Base-by-base conservation (phyloP, 495 filamentous ascomycete species). In the Tuber melanosporum region DNA sequence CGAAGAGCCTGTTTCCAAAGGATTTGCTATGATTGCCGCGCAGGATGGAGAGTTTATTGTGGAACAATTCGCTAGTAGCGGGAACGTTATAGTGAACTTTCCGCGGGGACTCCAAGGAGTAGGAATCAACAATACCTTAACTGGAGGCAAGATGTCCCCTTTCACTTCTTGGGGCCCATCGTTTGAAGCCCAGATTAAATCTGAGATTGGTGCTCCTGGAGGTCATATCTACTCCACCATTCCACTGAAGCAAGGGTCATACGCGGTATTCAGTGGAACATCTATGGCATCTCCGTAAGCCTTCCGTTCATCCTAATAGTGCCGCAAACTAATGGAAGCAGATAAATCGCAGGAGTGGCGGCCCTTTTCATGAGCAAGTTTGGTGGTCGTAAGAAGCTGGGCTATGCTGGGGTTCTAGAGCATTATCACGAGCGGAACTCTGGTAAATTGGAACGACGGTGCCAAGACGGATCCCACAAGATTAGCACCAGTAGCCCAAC, bases 111-210 rank as follows among this genome's bases (percentile, higher is more conserved):
- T 76, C 41, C 73, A 76, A 10, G 72, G 49, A 49, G 71, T 71
- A 14, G 49, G 41, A 70, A 14, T 73, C 76, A 69, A 73, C 45
- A 88, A 89, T 81, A 79, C 77, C 14, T 71, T 75, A 15, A 85
- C 83, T 17, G 84, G 84, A 12, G 88, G 88, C 1, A 86, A 86
- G 77, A 71, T 87, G 39, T 88, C 87, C 78, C 82, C 84, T 10
- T 90, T 85, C 78, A 89, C 86, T 70, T 86, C 85, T 70, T 90
- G 88, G 88, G 88, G 88, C 10, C 89, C 88, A 2, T 88, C 86
- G 17, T 89, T 84, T 49, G 88, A 90, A 78, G 79, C 88, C 71
- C 85, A 88, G 46, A 81, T 89, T 36, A 88, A 89, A 81, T 87
- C 89, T 0, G 87, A 89, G 79, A 83, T 89, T 75, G 84, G 85